Percentiles rank a stretch among this genome's conserved stretches.
phyloP scores from a whole-genome alignment of 176 grass and related monocot genomes.

The Avena atlantica region DNA sequence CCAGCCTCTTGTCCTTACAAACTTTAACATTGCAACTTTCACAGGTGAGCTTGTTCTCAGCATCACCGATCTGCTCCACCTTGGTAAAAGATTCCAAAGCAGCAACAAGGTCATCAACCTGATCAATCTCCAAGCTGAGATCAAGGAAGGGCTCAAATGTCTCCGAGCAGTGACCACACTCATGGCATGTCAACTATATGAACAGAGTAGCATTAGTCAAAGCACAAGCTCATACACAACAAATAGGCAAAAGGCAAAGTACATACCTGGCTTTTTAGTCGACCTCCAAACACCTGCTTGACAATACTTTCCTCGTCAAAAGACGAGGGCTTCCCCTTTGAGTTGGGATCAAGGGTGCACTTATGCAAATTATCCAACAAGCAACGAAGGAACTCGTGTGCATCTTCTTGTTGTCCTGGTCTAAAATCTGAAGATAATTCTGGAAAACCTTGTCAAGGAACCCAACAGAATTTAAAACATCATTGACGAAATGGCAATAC shows the following conservation, averaged over 20 bases:
- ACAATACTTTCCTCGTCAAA: conserved; percentile 81
- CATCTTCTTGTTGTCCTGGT: conserved; percentile 81
- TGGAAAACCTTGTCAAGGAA: conserved; percentile 64
- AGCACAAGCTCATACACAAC: not conserved
- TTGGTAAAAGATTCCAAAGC: conserved; percentile 89
- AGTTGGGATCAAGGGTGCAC: conserved; percentile 52
- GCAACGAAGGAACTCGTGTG: conserved; percentile 82
- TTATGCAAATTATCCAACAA: conserved; percentile 83
- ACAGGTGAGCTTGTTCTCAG: conserved; percentile 77
- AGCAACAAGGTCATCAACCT: conserved; percentile 53
- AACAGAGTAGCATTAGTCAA: conserved; percentile 32
- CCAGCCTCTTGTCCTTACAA: conserved; percentile 82
- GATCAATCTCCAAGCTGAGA: conserved; percentile 90
- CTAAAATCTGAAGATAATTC: conserved; percentile 82
- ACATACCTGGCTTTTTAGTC: conserved; percentile 78
- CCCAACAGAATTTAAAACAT: conserved; percentile 30
- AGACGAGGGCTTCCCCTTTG: conserved; percentile 45
- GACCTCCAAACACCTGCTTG: conserved; percentile 83
- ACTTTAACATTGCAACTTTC: conserved; percentile 71
- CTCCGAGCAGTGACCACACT: conserved; percentile 79
- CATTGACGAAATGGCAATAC: not conserved
- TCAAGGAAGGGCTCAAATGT: conserved; percentile 88
- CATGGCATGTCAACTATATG: conserved; percentile 72
- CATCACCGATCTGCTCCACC: conserved; percentile 78
- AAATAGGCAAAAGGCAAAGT: conserved; percentile 5